These are phyloP conservation scores for Symmetrospora coprosmae DNA, from an alignment of 768 basidiomycete genomes.

Conservation along the genomic window DNA sequence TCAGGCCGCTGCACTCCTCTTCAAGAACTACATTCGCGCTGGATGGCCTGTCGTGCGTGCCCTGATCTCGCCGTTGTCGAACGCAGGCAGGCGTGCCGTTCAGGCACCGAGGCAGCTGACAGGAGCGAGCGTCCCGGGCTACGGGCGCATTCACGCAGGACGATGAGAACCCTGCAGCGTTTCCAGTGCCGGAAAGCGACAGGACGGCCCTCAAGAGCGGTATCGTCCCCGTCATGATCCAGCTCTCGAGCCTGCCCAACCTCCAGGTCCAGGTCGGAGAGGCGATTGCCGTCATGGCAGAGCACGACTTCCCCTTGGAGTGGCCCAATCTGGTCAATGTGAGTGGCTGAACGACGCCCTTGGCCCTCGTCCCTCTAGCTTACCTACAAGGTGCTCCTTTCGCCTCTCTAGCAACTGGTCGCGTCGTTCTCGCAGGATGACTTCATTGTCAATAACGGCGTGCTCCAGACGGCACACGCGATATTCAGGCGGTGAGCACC, in stretches of 20 bases:
- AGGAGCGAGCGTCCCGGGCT: too few species aligned
- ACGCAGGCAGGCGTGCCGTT: too few species aligned
- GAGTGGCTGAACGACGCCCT: too few species aligned
- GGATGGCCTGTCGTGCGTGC: slow-evolving; percentile 71
- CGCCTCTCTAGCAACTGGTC: slow-evolving; percentile 77
- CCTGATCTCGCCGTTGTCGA: too few species aligned
- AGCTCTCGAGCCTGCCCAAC: slow-evolving; percentile 48
- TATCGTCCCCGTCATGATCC: slow-evolving; percentile 82
- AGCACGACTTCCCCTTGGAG: slow-evolving; percentile 71
- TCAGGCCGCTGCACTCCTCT: slow-evolving; percentile 72
- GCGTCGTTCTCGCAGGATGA: slow-evolving; percentile 62
- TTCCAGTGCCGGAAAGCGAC: slow-evolving; percentile 46
- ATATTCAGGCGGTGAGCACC: slow-evolving; percentile 52
- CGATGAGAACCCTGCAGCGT: slow-evolving; percentile 26
- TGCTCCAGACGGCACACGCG: slow-evolving; percentile 86
- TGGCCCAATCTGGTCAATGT: slow-evolving; percentile 88
- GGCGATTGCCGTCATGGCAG: slow-evolving; percentile 77
- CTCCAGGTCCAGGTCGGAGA: slow-evolving; percentile 70
- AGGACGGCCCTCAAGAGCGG: slow-evolving; percentile 57
- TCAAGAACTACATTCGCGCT: slow-evolving; percentile 77
- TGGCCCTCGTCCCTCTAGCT: too few species aligned
- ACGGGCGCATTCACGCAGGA: slow-evolving; percentile 14
- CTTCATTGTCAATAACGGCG: slow-evolving; percentile 72
- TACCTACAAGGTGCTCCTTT: too few species aligned
- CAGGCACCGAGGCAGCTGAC: too few species aligned